phyloP scores from a whole-genome alignment of 2,329 filamentous ascomycete species.

The Claviceps citrina region DNA sequence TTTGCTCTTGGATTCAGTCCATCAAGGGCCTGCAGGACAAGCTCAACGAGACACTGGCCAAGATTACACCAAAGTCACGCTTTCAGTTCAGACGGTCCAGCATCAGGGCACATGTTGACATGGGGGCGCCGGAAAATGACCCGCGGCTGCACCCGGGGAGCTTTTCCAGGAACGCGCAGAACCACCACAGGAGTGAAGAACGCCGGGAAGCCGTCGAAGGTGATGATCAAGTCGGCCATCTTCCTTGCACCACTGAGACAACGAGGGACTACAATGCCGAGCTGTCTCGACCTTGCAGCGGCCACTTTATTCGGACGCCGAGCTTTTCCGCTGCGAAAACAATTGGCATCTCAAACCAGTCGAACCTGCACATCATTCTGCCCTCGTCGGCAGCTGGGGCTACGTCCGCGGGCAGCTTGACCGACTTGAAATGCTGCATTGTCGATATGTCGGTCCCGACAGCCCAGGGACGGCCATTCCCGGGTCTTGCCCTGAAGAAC shows the following conservation, averaged over 20 bases:
- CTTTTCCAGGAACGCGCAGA: slow-evolving; percentile 16
- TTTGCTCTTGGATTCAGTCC: slow-evolving; percentile 29
- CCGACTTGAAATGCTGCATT: slow-evolving; percentile 53
- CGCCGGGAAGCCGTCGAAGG: slow-evolving; percentile 8
- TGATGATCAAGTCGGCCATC: slow-evolving; percentile 22
- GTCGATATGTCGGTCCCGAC: slow-evolving; percentile 65
- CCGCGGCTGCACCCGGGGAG: slow-evolving; percentile 25
- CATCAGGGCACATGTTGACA: slow-evolving; percentile 21
- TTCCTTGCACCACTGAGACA: slow-evolving; percentile 23
- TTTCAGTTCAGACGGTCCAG: slow-evolving; percentile 56
- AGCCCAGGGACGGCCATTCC: slow-evolving; percentile 44
- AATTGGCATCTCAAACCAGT: slow-evolving; percentile 52
- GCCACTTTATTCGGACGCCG: slow-evolving; percentile 37
- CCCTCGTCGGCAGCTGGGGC: slow-evolving; percentile 55
- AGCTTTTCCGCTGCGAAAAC: slow-evolving; percentile 46
- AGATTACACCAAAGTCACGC: slow-evolving; percentile 57
- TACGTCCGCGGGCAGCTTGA: slow-evolving; percentile 58
- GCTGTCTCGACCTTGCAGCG: slow-evolving; percentile 26
- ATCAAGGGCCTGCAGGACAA: slow-evolving; percentile 71
- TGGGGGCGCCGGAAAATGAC: slow-evolving; percentile 28
- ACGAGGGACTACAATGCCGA: slow-evolving; percentile 41
- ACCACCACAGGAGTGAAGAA: slow-evolving; percentile 7
- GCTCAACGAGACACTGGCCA: slow-evolving; percentile 52
- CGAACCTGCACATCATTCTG: slow-evolving; percentile 59
- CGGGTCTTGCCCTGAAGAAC: slow-evolving; percentile 51